Base-by-base conservation (phyloP, 2,329 filamentous ascomycete genomes). In the Gnomoniopsis sp. region DNA sequence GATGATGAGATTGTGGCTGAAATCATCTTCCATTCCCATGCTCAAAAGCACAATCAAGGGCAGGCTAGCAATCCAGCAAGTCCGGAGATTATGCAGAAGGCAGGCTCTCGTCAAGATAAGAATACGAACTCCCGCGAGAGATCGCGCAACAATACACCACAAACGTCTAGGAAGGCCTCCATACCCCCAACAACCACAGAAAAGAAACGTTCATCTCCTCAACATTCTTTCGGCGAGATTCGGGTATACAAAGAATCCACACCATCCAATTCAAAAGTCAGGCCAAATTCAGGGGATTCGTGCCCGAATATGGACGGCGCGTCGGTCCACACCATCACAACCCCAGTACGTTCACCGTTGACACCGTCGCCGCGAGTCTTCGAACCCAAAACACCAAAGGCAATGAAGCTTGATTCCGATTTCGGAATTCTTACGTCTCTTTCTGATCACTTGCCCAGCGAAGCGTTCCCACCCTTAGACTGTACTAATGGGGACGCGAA, bases 301-400 rank as follows among this genome's bases (percentile, higher is more conserved):
- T 56, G 53, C 46, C 57, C 57, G 3, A 44, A 23, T 7, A 19
- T 59, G 36, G 52, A 48, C 14, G 53, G 26, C 14, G 26, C 47
- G 7, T 59, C 57, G 2, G 21, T 58, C 1, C 52, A 57, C 38
- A 53, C 43, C 30, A 8, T 53, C 34, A 33, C 43, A 1, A 22
- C 50, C 21, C 17, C 49, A 11, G n/a, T n/a, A 7, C 22, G 23
- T 11, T 57, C 49, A 3, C 58, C 54, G 14, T 43, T 46, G 19
- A 57, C 64, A 2, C 64, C 64, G 1, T 51, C 65, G 8, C 61
- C 64, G 6, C 62, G 64, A 1, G 49, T 30, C 0, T 71, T 68
- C 22, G 66, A 69, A n/a, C 69, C 70, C 1, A 60, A 55, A 4
- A 72, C 70, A 1, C 71, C 70, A 0, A 70, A 64, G 44, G 70